Evolutionary conservation across 1,284 basidiomycete species (phyloP), one percentile per base, ranked within the genome.

Genomic region (Apiotrichum gracile): DNA sequence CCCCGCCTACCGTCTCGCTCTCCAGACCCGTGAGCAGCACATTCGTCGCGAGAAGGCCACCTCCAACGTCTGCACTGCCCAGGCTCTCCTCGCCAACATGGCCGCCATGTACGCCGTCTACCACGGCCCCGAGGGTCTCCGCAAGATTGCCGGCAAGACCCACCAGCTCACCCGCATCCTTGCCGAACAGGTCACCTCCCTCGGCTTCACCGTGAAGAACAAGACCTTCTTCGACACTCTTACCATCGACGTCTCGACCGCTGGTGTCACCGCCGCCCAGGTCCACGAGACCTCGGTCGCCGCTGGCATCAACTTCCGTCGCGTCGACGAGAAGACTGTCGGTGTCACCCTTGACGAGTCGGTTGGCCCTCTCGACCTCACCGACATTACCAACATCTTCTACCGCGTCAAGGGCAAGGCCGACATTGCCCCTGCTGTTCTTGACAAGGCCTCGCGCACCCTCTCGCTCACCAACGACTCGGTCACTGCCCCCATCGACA

Each of bases 71-170:
- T 94, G 91, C 71, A 93, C 91, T 12, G 77, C 75, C 64, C 91
- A 97, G 76, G 92, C 91, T 0, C 82, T 97, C 19, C 85, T 97
- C 33, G 92, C 92, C 46, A 97, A 97, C 76, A 93, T 94, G 86
- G 88, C 92, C 16, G 89, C 91, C 38, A 94, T 96, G 91, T 96
- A 93, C 70, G 89, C 94, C 8, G 85, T 98, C 42, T 97, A 96
- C 75, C 96, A 98, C 69, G 94, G 94, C 21, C 90, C 96, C 1
- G 81, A 81, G 40, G 93, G 93, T 52, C 80, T 98, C 27, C 80
- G 81, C 60, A 83, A 83, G 50, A 97, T 97, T 61, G 93, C 92
- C 29, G 80, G 83, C 70, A 91, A 90, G 76, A 88, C 96, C 22
- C 91, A 97, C 74, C 81, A 84, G n/a, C 84, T 91, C 64, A 88